Conservation (phyloP, 345 rosid species). For the Populus deltoides region DNA sequence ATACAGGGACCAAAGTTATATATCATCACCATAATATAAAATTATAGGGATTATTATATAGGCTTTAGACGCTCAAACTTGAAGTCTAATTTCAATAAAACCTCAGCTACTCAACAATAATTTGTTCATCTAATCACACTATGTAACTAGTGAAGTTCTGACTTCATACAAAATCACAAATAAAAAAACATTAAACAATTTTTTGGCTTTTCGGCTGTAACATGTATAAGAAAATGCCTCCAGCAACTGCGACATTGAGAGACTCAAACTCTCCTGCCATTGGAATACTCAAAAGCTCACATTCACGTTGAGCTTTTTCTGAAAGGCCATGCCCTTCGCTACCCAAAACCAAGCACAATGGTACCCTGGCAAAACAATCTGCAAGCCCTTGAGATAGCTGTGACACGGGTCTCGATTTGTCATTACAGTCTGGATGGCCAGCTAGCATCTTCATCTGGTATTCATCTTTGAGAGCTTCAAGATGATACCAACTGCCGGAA, state of each 20-base stretch:
- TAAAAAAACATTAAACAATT: conserved; percentile 1
- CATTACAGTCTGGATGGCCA: conserved; percentile 65
- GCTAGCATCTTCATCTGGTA: conserved; percentile 76
- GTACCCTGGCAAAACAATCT: conserved; percentile 46
- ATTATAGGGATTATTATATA: too few relatives aligned
- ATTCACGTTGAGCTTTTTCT: conserved; percentile 44
- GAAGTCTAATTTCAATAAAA: neutral
- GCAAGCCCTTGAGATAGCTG: conserved; percentile 45
- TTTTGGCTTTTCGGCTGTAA: conserved; percentile 43
- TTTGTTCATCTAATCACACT: neutral
- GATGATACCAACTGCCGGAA: conserved; percentile 71
- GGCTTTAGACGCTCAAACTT: neutral
- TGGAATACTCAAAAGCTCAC: conserved; percentile 82
- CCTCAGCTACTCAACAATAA: neutral
- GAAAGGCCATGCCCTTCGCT: conserved; percentile 87
- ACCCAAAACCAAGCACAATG: conserved; percentile 75
- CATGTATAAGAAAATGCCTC: conserved; percentile 81
- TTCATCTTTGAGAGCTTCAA: conserved; percentile 44
- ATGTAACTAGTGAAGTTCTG: neutral
- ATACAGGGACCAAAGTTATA: too few relatives aligned
- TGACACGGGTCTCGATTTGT: conserved; percentile 37
- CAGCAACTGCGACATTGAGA: conserved; percentile 93
- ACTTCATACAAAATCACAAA: neutral
- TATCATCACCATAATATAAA: too few relatives aligned
- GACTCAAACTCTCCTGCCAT: conserved; percentile 86